Conservation (phyloP, 1,139 yeast species). For the Candida sp. region DNA sequence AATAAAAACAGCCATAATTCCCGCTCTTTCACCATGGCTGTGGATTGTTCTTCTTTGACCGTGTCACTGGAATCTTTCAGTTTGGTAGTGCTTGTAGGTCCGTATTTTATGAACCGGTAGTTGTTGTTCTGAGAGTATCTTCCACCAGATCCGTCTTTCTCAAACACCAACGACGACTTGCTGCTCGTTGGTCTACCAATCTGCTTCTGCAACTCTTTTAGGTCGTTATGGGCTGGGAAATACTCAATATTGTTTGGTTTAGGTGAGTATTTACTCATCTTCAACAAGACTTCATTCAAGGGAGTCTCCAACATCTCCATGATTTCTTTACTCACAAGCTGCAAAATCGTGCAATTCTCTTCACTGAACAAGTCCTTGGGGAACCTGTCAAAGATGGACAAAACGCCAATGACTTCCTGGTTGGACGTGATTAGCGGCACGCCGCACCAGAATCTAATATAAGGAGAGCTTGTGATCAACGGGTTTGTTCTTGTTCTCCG, state of each 20-base stretch:
- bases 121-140: constrained; percentile 54
- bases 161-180: constrained; percentile 43
- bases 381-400: constrained; percentile 62
- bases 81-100: constrained; percentile 3
- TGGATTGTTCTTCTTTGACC: neutral
- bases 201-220: constrained; percentile 27
- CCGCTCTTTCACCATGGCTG: constrained; percentile 19
- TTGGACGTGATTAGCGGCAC: constrained; percentile 51
- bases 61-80: neutral
- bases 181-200: constrained; percentile 61
- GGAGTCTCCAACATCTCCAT: constrained; percentile 47
- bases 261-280: constrained; percentile 4
- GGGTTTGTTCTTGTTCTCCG: constrained; percentile 72
- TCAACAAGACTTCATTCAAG: constrained; percentile 17
- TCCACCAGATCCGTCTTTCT: constrained; percentile 65
- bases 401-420: constrained; percentile 54
- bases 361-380: constrained; percentile 42
- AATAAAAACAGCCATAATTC: constrained; percentile 44
- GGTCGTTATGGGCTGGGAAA: constrained; percentile 8
- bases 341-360: constrained; percentile 36
- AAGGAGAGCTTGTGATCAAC: constrained; percentile 63
- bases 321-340: constrained; percentile 42
- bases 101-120: constrained; percentile 39
- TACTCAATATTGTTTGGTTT: constrained; percentile 21
- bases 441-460: constrained; percentile 63